Base-by-base conservation (phyloP, 257 asterid species). In the Voacanga thouarsii region DNA sequence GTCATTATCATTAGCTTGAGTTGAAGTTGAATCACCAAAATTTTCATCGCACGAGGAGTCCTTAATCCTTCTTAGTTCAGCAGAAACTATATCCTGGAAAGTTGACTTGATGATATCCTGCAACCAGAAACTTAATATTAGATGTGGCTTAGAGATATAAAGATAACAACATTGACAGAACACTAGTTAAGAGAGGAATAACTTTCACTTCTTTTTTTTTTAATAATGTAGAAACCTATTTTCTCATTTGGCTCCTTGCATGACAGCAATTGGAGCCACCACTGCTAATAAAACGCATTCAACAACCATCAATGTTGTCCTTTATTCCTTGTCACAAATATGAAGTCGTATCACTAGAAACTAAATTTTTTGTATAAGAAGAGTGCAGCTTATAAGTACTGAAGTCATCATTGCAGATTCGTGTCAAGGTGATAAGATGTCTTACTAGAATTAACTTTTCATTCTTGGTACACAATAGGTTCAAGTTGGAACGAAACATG, bases 41-140 rank as follows among this genome's bases (percentile, higher is more conserved):
- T 83, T 66, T 50, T 74, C 86, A 74, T 84, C 81, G 51, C 74
- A 67, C 26, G 92, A 81, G 30, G 85, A 72, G 69, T 84, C 85
- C 86, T 89, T 88, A 63, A 95, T 75, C 85, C 92, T 93, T 75
- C 84, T 85, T 41, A 95, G 81, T 82, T 95, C 98, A 69, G 89
- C 94, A 10, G 94, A 89, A 81, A 93, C 94, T 79, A 93, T 93
- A 80, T 83, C 91, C 82, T 80, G 86, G 74, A 95, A 87, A 77
- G 94, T 83, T 79, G 96, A 87, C 79, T 83, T 86, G 79, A 95
- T 72, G 57, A 82, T 45, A 76, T 89, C 90, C 97, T 95, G 89
- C 86, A 82, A 74, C 56, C 79, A 80, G 56, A 78, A 80, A 74
- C 23, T 7, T 47, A 44, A 65, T 12, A 76, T 6, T 41, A 66